These are phyloP conservation scores for Penicillium palitans DNA, from an alignment of 2,329 filamentous ascomycete species.

Conservation along the genomic window DNA sequence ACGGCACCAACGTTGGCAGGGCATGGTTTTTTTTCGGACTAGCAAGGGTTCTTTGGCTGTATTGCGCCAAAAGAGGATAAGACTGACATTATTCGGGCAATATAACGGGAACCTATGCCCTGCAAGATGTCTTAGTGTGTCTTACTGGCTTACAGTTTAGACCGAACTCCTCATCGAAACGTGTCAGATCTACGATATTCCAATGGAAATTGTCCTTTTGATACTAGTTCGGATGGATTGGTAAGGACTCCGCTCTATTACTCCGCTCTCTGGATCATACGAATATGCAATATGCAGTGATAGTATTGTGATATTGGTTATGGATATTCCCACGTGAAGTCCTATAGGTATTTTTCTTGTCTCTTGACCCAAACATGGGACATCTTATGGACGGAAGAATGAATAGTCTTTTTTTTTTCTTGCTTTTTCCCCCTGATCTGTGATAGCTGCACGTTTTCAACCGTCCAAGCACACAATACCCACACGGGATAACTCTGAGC, in stretches of 20 bases:
- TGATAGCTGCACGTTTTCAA: background rate
- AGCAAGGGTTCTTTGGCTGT: slow-evolving; percentile 5
- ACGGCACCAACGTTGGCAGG: slow-evolving; percentile 9
- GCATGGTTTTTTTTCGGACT: slow-evolving; percentile 14
- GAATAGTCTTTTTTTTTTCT: background rate
- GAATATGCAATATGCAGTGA: background rate
- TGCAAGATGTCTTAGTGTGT: background rate
- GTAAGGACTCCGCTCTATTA: slow-evolving; percentile 5
- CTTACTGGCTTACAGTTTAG: background rate
- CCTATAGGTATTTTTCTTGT: background rate
- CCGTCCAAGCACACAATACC: background rate
- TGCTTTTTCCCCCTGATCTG: background rate
- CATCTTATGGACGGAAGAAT: background rate
- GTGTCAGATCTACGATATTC: slow-evolving; percentile 21
- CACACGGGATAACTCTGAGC: background rate
- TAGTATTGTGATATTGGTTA: background rate
- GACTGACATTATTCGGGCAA: background rate
- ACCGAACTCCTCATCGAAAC: slow-evolving; percentile 27
- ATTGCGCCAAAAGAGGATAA: slow-evolving; percentile 14
- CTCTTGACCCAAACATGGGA: background rate
- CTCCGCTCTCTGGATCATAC: too few relatives aligned
- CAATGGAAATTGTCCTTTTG: background rate
- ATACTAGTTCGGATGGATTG: slow-evolving; percentile 1
- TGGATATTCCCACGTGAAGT: background rate
- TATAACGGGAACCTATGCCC: background rate